These are phyloP conservation scores for Tulasnella calospora DNA, from an alignment of 768 basidiomycete genomes.

Conservation along the genomic window DNA sequence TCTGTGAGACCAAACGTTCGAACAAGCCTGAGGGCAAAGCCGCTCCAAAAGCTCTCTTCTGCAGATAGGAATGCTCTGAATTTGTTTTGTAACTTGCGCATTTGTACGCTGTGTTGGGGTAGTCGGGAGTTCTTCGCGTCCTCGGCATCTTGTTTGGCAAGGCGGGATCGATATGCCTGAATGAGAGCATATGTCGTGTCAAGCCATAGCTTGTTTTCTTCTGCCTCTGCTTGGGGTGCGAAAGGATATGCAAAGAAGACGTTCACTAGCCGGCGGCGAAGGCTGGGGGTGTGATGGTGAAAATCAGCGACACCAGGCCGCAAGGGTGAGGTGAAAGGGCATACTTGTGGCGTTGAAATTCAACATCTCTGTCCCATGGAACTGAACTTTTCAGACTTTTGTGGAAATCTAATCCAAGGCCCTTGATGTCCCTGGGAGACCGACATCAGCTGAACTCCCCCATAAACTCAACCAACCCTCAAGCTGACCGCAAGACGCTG, in stretches of 20 bases:
- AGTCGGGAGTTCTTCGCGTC: conserved; percentile 21
- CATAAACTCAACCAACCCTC: neutral
- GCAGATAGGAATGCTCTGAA: conserved; percentile 86
- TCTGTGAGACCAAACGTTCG: conserved; percentile 67
- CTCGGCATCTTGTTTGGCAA: conserved; percentile 58
- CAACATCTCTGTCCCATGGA: conserved; percentile 81
- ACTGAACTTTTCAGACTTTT: conserved; percentile 32
- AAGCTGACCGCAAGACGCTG: conserved; percentile 8
- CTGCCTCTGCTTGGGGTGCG: conserved; percentile 69
- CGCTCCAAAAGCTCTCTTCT: conserved; percentile 89
- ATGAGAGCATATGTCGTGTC: conserved; percentile 87
- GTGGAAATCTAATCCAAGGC: conserved; percentile 21
- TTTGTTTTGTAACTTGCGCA: conserved; percentile 78
- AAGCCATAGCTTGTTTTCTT: conserved; percentile 85
- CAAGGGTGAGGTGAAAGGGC: conserved; percentile 5
- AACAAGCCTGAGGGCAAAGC: conserved; percentile 68
- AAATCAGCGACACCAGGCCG: neutral
- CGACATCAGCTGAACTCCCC: neutral
- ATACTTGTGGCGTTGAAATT: conserved; percentile 80
- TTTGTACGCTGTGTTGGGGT: conserved; percentile 51
- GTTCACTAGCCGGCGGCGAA: conserved; percentile 64
- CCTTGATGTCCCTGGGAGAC: conserved; percentile 18
- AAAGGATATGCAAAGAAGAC: conserved; percentile 65
- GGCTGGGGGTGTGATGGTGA: conserved; percentile 41
- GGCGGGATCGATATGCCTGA: conserved; percentile 69